These are phyloP conservation scores for Ephemerocybe angulata DNA, from an alignment of 768 basidiomycete genomes.

Conservation along the genomic window DNA sequence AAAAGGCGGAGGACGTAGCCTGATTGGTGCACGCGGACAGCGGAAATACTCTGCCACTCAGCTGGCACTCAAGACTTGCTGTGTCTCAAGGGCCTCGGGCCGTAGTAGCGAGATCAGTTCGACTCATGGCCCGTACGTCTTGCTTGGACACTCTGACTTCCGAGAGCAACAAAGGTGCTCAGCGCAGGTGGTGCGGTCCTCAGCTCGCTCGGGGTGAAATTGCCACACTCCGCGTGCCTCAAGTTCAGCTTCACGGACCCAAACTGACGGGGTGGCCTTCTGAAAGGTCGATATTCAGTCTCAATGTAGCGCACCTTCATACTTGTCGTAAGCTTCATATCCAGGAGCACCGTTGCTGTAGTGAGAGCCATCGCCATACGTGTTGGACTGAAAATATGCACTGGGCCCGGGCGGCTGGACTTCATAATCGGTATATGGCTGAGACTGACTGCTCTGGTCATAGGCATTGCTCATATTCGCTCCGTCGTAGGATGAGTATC, in stretches of 20 bases:
- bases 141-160: constrained; percentile 6
- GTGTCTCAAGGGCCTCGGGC: neutral
- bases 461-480: constrained; percentile 51
- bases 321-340: constrained; percentile 59
- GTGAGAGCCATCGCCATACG: constrained; percentile 47
- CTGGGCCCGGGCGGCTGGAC: constrained; percentile 47
- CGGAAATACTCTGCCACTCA: constrained; percentile 18
- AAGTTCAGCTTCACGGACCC: constrained; percentile 32
- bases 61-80: constrained; percentile 1
- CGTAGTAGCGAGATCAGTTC: neutral
- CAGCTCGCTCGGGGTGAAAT: constrained; percentile 26
- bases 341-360: constrained; percentile 53
- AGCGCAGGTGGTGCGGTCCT: constrained; percentile 25
- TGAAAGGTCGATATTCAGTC: constrained; percentile 48
- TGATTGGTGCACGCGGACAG: constrained; percentile 35
- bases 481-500: constrained; percentile 53
- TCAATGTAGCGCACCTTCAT: constrained; percentile 87
- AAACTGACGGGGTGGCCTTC: constrained; percentile 35
- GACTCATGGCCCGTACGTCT: neutral
- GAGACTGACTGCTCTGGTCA: constrained; percentile 58
- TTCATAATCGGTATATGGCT: constrained; percentile 70
- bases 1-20: constrained; percentile 45
- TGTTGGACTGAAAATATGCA: constrained; percentile 68
- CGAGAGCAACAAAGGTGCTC: neutral
- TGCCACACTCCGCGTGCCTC: constrained; percentile 50